phyloP scores from a whole-genome alignment of 768 basidiomycete genomes.

The Leucocoprinus sp. region DNA sequence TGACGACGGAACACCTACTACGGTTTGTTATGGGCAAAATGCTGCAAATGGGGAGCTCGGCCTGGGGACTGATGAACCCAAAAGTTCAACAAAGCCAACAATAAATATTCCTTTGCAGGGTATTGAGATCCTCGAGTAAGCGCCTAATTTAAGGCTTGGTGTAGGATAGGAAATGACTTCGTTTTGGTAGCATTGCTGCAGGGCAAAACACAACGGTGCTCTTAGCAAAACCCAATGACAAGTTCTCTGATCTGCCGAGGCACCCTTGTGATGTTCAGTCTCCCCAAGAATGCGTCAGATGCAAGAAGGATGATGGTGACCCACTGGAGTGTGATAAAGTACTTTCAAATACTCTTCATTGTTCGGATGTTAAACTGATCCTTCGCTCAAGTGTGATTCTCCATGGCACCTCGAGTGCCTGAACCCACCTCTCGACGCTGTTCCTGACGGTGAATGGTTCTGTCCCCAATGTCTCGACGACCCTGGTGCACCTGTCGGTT shows the following conservation, averaged over 20 bases:
- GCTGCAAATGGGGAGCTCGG: constrained; percentile 88
- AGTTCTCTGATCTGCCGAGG: constrained; percentile 69
- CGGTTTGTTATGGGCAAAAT: constrained; percentile 80
- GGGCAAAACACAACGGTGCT: constrained; percentile 85
- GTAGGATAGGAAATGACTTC: not conserved
- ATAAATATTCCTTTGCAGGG: constrained; percentile 62
- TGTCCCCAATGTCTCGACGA: constrained; percentile 64
- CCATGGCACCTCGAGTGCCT: constrained; percentile 85
- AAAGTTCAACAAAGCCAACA: constrained; percentile 81
- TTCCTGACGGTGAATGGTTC: constrained; percentile 93
- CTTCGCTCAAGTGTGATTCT: constrained; percentile 62
- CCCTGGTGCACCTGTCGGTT: constrained; percentile 47
- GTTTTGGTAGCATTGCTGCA: constrained; percentile 57
- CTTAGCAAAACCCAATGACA: constrained; percentile 68
- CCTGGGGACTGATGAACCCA: constrained; percentile 69
- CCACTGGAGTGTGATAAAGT: constrained; percentile 92
- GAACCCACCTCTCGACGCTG: constrained; percentile 59
- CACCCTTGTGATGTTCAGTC: constrained; percentile 70
- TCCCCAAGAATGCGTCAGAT: constrained; percentile 63
- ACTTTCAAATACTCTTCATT: too few species aligned
- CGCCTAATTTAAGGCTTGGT: not conserved
- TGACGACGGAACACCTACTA: constrained; percentile 69
- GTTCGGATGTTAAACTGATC: too few species aligned
- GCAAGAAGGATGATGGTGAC: constrained; percentile 61
- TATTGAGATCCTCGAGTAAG: constrained; percentile 72